phyloP scores from a whole-genome alignment of 2,329 filamentous ascomycete species.

The Alternaria brassicicola region DNA sequence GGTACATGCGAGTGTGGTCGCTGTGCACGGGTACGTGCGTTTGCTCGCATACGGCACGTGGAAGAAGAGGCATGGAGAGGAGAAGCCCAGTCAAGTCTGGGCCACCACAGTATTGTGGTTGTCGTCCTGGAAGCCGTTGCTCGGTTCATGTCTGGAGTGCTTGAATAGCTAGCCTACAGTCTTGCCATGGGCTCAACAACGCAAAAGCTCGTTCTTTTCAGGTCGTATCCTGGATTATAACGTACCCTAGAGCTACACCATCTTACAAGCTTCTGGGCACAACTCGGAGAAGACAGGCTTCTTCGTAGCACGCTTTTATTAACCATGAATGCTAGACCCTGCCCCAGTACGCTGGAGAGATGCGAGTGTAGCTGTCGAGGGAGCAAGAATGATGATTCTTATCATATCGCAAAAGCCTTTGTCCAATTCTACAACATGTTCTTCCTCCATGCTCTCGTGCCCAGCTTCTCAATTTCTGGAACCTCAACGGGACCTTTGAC shows the following conservation, averaged over 20 bases:
- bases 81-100: background rate
- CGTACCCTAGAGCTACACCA: background rate
- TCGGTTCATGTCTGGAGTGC: background rate
- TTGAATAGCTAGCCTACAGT: background rate
- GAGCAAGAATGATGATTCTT: background rate
- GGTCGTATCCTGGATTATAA: background rate
- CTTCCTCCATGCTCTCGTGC: slow-evolving; percentile 83
- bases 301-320: background rate
- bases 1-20: background rate
- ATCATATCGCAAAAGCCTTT: background rate
- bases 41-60: background rate
- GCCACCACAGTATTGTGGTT: background rate
- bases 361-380: background rate
- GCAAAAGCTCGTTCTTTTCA: background rate
- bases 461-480: slow-evolving; percentile 79
- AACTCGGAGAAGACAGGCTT: background rate
- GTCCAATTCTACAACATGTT: slow-evolving; percentile 70
- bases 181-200: background rate
- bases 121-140: background rate
- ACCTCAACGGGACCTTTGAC: slow-evolving; percentile 79
- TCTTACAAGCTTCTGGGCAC: background rate
- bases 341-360: background rate
- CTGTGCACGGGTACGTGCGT: fast-evolving
- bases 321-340: background rate
- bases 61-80: background rate